These are phyloP conservation scores for Zasmidium citrigriseum DNA, from an alignment of 2,329 filamentous ascomycete genomes.

Conservation along the genomic window DNA sequence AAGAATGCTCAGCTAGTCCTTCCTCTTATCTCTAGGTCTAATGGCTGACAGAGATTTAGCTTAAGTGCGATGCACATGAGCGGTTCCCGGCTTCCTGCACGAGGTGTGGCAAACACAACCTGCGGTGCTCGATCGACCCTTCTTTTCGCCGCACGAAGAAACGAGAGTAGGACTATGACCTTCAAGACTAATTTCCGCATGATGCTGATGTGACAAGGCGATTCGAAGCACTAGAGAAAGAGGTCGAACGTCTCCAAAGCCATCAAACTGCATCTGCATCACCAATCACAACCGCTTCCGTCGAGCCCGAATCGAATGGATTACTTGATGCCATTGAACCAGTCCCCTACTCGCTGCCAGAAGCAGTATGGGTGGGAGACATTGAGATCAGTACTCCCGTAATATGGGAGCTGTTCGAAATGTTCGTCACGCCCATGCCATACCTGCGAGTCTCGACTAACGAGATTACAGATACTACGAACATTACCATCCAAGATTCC, in stretches of 20 bases:
- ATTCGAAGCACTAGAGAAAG: not conserved
- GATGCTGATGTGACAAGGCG: not conserved
- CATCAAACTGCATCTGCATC: not conserved
- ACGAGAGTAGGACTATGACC: too few relatives aligned
- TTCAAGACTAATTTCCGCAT: too few relatives aligned
- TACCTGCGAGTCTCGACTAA: not conserved
- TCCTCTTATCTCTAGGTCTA: not conserved
- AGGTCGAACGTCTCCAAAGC: not conserved
- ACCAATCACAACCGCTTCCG: not conserved
- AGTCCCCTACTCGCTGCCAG: not conserved
- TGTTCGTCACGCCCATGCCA: too few relatives aligned
- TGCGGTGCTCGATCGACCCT: conserved; percentile 11
- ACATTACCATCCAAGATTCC: conserved; percentile 10
- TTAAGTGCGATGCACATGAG: conserved; percentile 10
- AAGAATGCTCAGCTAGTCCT: not conserved
- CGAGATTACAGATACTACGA: conserved; percentile 9
- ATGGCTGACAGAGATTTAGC: not conserved
- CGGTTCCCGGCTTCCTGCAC: conserved; percentile 7
- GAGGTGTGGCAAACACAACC: conserved; percentile 3
- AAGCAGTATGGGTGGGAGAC: not conserved
- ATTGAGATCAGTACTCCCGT: not conserved
- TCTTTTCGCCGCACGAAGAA: conserved; percentile 8
- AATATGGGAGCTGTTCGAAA: not conserved
- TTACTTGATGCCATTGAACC: not conserved
- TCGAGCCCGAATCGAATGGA: not conserved